Percentiles rank a stretch among this genome's conserved stretches.
Conservation (phyloP, 2,329 filamentous ascomycete genomes). For the Orbilia oligospora region DNA sequence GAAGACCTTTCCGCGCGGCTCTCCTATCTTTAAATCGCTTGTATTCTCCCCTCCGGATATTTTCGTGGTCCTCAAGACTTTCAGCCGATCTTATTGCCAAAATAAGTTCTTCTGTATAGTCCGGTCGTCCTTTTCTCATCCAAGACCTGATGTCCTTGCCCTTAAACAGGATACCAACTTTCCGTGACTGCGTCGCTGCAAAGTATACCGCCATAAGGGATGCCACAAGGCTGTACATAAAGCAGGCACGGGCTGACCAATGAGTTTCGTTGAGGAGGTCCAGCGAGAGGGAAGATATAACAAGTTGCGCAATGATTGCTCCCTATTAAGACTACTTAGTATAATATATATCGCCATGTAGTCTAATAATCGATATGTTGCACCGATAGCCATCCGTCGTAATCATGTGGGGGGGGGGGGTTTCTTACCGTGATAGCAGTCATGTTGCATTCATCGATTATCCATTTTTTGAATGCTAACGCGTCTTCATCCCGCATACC, state of each 20-base stretch:
- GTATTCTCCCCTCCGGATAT: too few species aligned
- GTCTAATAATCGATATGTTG: too few species aligned
- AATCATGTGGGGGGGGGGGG: too few species aligned
- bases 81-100: background rate
- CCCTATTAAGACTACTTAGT: too few species aligned
- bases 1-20: too few species aligned
- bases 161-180: conserved; percentile 8
- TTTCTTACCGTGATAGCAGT: conserved; percentile 7
- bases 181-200: conserved; percentile 10
- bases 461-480: conserved; percentile 26
- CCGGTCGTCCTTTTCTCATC: background rate
- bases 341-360: too few species aligned
- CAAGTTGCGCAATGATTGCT: conserved; percentile 20
- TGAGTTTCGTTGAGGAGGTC: conserved; percentile 7
- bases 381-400: too few species aligned
- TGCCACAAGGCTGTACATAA: conserved; percentile 24
- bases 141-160: background rate
- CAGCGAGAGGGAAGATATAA: conserved; percentile 25
- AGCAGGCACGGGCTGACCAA: conserved; percentile 11
- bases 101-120: background rate
- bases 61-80: background rate
- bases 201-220: conserved; percentile 24
- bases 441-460: conserved; percentile 15
- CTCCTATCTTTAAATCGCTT: too few species aligned
- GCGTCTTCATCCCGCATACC: conserved; percentile 7